phyloP scores from a whole-genome alignment of 192 early-diverging fungal genomes.

The Haplosporangium gracile region DNA sequence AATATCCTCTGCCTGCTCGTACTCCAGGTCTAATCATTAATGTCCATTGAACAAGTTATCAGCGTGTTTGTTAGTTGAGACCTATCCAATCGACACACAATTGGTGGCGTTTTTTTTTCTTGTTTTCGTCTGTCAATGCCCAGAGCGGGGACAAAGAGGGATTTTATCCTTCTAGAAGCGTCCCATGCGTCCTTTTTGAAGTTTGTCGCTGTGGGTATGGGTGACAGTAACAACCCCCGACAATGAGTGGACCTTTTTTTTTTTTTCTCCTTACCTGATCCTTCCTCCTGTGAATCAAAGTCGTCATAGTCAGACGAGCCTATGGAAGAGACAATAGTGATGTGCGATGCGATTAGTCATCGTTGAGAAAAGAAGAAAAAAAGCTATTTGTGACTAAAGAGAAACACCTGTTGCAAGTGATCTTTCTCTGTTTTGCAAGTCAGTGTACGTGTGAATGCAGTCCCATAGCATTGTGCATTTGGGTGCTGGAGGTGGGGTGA shows the following conservation, averaged over 20 bases:
- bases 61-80: neutral
- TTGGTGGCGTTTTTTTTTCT: slow-evolving; percentile 2
- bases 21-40: slow-evolving; percentile 45
- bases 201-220: neutral
- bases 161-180: slow-evolving; percentile 1
- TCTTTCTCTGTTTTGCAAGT: neutral
- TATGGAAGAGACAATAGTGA: neutral
- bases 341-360: neutral
- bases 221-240: neutral
- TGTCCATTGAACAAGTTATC: neutral
- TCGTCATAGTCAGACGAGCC: slow-evolving; percentile 50
- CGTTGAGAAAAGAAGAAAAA: neutral
- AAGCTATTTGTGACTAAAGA: too few species aligned
- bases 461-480: neutral
- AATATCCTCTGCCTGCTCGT: slow-evolving; percentile 68
- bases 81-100: neutral
- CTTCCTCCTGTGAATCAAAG: slow-evolving; percentile 41
- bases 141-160: neutral
- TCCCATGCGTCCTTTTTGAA: slow-evolving; percentile 5
- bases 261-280: slow-evolving; percentile 31
- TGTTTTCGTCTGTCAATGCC: neutral
- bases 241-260: too few species aligned
- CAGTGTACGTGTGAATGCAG: too few species aligned
- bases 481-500: too few species aligned
- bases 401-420: neutral